Evolutionary conservation across 306 rosid species (phyloP), one percentile per base, ranked within the genome.

Genomic region (Inga laurina): DNA sequence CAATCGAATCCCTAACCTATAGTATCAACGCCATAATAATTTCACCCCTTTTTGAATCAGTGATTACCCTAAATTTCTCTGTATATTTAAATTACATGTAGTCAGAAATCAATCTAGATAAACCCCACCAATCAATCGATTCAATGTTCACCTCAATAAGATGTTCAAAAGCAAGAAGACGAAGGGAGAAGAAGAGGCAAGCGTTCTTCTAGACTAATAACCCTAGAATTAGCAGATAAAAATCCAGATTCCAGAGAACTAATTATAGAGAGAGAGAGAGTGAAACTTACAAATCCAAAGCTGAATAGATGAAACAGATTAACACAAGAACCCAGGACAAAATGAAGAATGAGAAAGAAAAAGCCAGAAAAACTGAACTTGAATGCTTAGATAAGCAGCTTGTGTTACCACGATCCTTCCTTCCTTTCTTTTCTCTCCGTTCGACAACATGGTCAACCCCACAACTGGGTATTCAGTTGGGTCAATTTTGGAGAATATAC

Each of bases 371-470:
- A 79, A 44, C 22, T 48, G 85, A 84, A 76, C 51, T 37, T 39
- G 85, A 86, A 66, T 73, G 86, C 37, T 79, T 84, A 69, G 70
- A 89, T 72, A 83, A 83, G 91, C 86, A 68, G 71, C 72, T 44
- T 24, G 41, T 30, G 82, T 35, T 56, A 65, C 79, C 74, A n/a
- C 78, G 72, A 67, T 48, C 56, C 56, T 71, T 44, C 56, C 56
- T 71, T 44, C 57, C 34, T 74, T 30, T 8, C n/a, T 57, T 3
- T 9, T 57, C 65, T n/a, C 16, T 39, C 30, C 43, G 84, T 61
- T 16, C 19, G 0, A 49, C 19, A 78, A 10, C 19, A 19, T 68
- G 82, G 97, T 90, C 93, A 90, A 90, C 89, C 80, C 82, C 37
- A 24, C 83, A 39, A 7, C 8, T 39, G 43, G 3, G 43, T 39